Base-by-base conservation (phyloP, 1,284 basidiomycete species). In the Microbotryum intermedium region DNA sequence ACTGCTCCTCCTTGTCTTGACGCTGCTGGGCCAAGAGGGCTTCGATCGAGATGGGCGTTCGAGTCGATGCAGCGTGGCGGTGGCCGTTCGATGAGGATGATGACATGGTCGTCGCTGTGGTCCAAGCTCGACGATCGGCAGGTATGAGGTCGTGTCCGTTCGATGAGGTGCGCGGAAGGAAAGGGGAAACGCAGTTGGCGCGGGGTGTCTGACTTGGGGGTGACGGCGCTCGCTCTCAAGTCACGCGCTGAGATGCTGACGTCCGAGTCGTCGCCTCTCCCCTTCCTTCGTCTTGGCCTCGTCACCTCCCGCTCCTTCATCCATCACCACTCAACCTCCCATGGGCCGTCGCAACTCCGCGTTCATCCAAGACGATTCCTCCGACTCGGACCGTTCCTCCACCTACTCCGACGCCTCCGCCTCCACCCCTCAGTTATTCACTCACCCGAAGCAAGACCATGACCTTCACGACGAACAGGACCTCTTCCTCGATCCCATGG, bases 271-370 rank as follows among this genome's bases (percentile, higher is more conserved):
- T 7, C 23, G 10, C 5, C 11, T 25, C 26, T 39, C 58, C 46
- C 49, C 16, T 10, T 34, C 50, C 2, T 47, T 25, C 23, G 34
- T 2, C 34, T 39, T 16, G 1, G 34, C 18, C 45, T 1, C 16
- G 21, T 20, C 7, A 23, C 53, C 9, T 1, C 48, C 34, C 42
- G 9, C 6, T 30, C 21, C 16, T 29, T 11, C 16, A 39, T 18
- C 18, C 25, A 10, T 44, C 1, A 9, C 4, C 50, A 30, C 21
- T 39, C 73, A 4, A 71, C 66, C 53, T 48, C 49, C 55, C 18
- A 94, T 94, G 91, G 84, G 84, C 50, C 83, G 89, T 53, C 81
- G 88, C 67, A 93, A 92, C 75, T 83, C 84, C 55, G 78, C 83
- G 50, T 80, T 87, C 61, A 81, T 92, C 25, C n/a, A n/a, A n/a